Evolutionary conservation across 2,329 filamentous ascomycete species (phyloP).

Genomic region (Ciborinia camelliae): DNA sequence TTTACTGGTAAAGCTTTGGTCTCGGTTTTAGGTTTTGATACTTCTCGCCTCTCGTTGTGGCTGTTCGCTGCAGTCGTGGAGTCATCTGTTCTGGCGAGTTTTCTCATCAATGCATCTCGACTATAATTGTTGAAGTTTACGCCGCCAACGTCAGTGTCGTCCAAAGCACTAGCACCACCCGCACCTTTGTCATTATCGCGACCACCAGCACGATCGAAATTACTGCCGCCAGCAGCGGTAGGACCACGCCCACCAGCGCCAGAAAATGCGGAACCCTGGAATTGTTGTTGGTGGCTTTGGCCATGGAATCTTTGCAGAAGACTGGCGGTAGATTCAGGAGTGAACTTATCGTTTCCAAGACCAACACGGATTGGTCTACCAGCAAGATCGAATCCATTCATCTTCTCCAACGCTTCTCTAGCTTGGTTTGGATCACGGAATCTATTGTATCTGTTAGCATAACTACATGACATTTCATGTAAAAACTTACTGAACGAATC

Average conservation of each 20-base stretch:
- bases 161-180: slow-evolving; percentile 86
- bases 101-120: slow-evolving; percentile 96
- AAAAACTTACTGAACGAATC: slow-evolving; percentile 88
- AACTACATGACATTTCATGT: background rate
- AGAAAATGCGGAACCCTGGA: slow-evolving; percentile 88
- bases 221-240: slow-evolving; percentile 68
- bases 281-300: slow-evolving; percentile 66
- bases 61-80: slow-evolving; percentile 53
- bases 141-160: slow-evolving; percentile 95
- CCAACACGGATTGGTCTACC: slow-evolving; percentile 96
- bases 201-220: slow-evolving; percentile 86
- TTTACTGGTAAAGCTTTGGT: slow-evolving; percentile 75
- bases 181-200: slow-evolving; percentile 85
- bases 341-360: slow-evolving; percentile 99
- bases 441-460: slow-evolving; percentile 50
- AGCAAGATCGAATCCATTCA: slow-evolving; percentile 98
- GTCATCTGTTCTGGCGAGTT: slow-evolving; percentile 94
- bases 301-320: slow-evolving; percentile 88
- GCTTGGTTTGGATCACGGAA: slow-evolving; percentile 88
- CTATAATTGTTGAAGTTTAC: slow-evolving; percentile 99
- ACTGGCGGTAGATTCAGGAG: slow-evolving; percentile 90
- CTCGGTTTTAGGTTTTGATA: slow-evolving; percentile 75
- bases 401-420: slow-evolving; percentile 92
- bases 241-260: slow-evolving; percentile 83
- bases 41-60: slow-evolving; percentile 60